A percentile compares a stretch with the other conserved stretches of the same genome.
Evolutionary conservation across 495 filamentous ascomycete species (phyloP).

Genomic region (Penicillium coprophilum): DNA sequence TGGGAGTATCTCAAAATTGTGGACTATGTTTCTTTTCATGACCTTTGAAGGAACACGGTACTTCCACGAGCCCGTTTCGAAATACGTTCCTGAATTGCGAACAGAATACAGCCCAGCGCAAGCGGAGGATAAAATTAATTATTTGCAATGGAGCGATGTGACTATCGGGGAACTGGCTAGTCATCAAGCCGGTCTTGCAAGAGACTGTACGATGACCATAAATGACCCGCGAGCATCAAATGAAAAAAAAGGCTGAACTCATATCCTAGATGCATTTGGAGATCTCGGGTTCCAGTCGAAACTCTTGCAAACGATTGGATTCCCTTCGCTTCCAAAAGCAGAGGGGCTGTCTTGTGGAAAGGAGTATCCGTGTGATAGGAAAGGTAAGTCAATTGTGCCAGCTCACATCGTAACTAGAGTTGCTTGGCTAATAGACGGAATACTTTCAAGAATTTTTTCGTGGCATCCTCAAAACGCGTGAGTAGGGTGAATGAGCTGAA

Average conservation of each 20-base stretch:
- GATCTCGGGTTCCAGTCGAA: constrained; percentile 19
- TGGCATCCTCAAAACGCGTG: constrained; percentile 35
- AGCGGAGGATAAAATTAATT: constrained; percentile 33
- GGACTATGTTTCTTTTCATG: constrained; percentile 49
- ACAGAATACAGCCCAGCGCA: constrained; percentile 10
- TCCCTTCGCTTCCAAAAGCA: constrained; percentile 31
- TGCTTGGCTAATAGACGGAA: constrained; percentile 1
- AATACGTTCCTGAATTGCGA: constrained; percentile 56
- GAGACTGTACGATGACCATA: constrained; percentile 37
- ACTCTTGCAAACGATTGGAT: constrained; percentile 27
- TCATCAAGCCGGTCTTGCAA: constrained; percentile 51
- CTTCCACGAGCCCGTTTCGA: constrained; percentile 42
- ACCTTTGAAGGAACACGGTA: constrained; percentile 41
- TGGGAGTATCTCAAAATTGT: constrained; percentile 52
- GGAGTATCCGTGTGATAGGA: constrained; percentile 22
- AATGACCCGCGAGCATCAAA: background rate
- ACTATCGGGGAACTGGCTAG: constrained; percentile 54
- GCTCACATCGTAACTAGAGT: background rate
- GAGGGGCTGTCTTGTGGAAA: constrained; percentile 26
- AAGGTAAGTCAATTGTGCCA: constrained; percentile 10
- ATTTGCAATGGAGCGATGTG: constrained; percentile 53
- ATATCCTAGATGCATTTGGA: constrained; percentile 21
- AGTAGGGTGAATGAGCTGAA: background rate
- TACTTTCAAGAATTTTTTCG: constrained; percentile 49
- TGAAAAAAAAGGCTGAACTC: background rate